Evolutionary conservation across 2,329 filamentous ascomycete species (phyloP), one percentile per base, ranked within the genome.

Genomic region (Triangularia verruculosa): DNA sequence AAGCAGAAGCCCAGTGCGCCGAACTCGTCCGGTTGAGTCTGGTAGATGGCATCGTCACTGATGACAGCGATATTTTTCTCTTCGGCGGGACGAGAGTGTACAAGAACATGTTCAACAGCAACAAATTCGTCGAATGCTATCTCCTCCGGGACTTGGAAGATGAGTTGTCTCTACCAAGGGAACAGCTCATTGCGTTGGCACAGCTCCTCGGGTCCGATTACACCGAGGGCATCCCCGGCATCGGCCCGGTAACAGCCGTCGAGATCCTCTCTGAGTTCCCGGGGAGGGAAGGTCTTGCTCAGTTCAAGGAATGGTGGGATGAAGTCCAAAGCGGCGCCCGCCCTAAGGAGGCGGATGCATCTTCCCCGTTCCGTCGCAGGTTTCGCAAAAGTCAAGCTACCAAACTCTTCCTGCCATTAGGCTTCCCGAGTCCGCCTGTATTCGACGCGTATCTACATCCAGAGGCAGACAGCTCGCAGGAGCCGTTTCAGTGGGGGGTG

Each of bases 61-160:
- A 99, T 72, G 95, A 99, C 74, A 96, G 91, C 2, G 95, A 99
- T 79, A 96, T 89, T 0, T 99, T 99, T 72, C 84, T 99, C 0
- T 99, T 99, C 75, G 96, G 95, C 17, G 96, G 95, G 39, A 99
- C 93, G 0, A 85, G 94, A 17, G 90, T 99, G 22, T 99, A 99
- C 82, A 99, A 99, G 77, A 99, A 99, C 80, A 96, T 99, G 93
- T 99, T 99, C 82, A 99, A 97, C 77, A 89, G 92, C 71, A 95
- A 95, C 76, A 99, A 99, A 74, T 96, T 92, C 71, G 95, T 99
- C 51, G 95, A 99, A 78, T 98, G 95, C 77, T 99, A 98, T 74
- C 84, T 99, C 9, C 79, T 88, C 2, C 82, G 80, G 0, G 95
- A 99, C 72, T 81, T 99, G 0, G 92, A 96, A 71, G 90, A 90